Evolutionary conservation across 805 yeast species (phyloP).

Genomic region (Metschnikowia kunwiensis): DNA sequence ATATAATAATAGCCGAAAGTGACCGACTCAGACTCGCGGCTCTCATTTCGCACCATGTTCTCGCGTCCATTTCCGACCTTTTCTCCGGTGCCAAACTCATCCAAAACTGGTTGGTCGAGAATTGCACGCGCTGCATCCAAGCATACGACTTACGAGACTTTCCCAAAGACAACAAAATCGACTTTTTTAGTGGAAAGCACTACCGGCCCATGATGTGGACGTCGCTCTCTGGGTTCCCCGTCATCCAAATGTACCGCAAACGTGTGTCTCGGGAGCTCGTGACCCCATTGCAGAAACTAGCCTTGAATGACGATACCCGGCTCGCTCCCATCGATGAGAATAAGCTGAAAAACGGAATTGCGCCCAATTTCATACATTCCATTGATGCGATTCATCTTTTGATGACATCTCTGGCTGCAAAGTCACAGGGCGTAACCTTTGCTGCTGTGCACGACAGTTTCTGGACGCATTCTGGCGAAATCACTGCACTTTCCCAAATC

Average conservation of each 20-base stretch:
- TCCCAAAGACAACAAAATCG: slow-evolving; percentile 4
- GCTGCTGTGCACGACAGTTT: slow-evolving; percentile 43
- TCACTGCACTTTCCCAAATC: slow-evolving; percentile 23
- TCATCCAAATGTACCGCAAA: slow-evolving; percentile 34
- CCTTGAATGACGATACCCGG: slow-evolving; percentile 19
- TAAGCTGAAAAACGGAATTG: slow-evolving; percentile 37
- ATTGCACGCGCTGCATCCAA: slow-evolving; percentile 28
- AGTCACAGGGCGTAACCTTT: slow-evolving; percentile 24
- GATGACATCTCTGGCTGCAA: slow-evolving; percentile 32
- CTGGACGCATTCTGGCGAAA: slow-evolving; percentile 40
- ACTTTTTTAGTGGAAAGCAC: slow-evolving; percentile 21
- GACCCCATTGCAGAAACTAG: slow-evolving; percentile 26
- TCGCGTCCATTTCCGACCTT: slow-evolving; percentile 21
- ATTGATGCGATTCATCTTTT: slow-evolving; percentile 39
- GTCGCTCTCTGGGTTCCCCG: slow-evolving; percentile 39
- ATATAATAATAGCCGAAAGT: background rate
- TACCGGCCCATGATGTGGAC: slow-evolving; percentile 43
- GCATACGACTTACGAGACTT: slow-evolving; percentile 23
- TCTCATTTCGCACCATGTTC: slow-evolving; percentile 14
- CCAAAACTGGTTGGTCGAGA: slow-evolving; percentile 35
- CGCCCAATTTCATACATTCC: slow-evolving; percentile 45
- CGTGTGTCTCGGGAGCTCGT: slow-evolving; percentile 13
- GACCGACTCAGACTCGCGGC: slow-evolving; percentile 8
- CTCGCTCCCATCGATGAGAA: slow-evolving; percentile 25
- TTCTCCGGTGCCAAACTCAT: slow-evolving; percentile 33